These are phyloP conservation scores for Chalciporus pseudorubinellus DNA, from an alignment of 768 basidiomycete genomes.

Conservation along the genomic window DNA sequence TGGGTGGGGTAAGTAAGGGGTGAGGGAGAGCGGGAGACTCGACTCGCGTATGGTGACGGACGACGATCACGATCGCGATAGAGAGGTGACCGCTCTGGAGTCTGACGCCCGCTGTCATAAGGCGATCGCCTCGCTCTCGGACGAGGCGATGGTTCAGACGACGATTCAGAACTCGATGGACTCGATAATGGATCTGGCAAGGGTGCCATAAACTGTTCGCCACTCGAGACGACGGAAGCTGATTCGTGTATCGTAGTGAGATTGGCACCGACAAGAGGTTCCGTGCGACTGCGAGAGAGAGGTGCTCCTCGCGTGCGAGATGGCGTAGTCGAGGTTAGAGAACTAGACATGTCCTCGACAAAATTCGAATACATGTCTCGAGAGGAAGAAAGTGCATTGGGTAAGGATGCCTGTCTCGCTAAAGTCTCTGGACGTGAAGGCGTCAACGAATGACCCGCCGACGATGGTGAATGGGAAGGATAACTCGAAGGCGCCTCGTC, in stretches of 20 bases:
- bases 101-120: constrained; percentile 13
- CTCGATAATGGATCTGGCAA: constrained; percentile 12
- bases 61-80: constrained; percentile 19
- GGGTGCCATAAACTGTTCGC: constrained; percentile 27
- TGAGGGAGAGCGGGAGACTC: constrained; percentile 1
- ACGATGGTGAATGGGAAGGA: constrained; percentile 26
- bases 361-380: constrained; percentile 22
- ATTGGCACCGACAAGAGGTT: constrained; percentile 21
- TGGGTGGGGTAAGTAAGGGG: not conserved
- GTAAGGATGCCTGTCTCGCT: constrained; percentile 26
- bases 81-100: constrained; percentile 29
- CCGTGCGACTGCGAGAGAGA: constrained; percentile 30
- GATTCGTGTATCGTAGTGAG: constrained; percentile 30
- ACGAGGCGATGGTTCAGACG: constrained; percentile 28
- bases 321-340: constrained; percentile 17
- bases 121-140: constrained; percentile 27
- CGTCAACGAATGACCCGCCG: constrained; percentile 11
- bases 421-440: constrained; percentile 23
- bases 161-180: constrained; percentile 18
- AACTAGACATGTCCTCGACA: constrained; percentile 26
- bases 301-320: constrained; percentile 13
- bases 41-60: constrained; percentile 20
- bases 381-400: constrained; percentile 20
- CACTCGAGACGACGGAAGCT: constrained; percentile 19
- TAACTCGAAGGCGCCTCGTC: constrained; percentile 22